phyloP scores from a whole-genome alignment of 495 filamentous ascomycete species.

The Cercophora sp. region DNA sequence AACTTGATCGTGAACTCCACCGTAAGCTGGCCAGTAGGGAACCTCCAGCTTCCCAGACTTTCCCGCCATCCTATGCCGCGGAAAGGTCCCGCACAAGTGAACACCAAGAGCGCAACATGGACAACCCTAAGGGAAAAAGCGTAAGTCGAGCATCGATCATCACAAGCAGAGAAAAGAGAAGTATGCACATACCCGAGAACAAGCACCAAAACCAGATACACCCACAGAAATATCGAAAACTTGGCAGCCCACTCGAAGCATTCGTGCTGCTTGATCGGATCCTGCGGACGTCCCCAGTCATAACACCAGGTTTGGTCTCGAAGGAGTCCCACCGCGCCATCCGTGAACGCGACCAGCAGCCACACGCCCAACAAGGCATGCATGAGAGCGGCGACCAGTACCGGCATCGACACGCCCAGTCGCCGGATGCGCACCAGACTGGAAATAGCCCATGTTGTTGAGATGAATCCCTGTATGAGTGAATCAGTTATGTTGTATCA shows the following conservation, averaged over 20 bases:
- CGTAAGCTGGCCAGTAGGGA: neutral
- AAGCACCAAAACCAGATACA: neutral
- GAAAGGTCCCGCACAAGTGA: neutral
- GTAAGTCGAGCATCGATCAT: neutral
- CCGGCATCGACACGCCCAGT: neutral
- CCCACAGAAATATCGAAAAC: neutral
- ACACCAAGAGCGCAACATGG: neutral
- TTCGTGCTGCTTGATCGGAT: neutral
- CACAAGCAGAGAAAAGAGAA: neutral
- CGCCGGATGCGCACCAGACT: neutral
- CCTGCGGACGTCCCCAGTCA: neutral
- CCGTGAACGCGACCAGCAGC: neutral
- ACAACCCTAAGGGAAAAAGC: neutral
- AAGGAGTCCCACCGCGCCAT: neutral
- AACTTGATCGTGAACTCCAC: conserved; percentile 2
- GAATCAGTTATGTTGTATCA: neutral
- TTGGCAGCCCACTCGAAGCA: neutral
- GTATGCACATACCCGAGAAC: neutral
- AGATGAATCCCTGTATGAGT: neutral
- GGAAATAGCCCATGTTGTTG: neutral
- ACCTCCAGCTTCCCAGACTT: neutral
- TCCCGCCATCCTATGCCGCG: neutral
- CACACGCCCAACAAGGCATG: neutral
- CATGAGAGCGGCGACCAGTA: neutral
- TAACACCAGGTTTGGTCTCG: neutral